Evolutionary conservation across 1,284 basidiomycete genomes (phyloP), one percentile per base, ranked within the genome.

Genomic region (Salmacisia buchloeana): DNA sequence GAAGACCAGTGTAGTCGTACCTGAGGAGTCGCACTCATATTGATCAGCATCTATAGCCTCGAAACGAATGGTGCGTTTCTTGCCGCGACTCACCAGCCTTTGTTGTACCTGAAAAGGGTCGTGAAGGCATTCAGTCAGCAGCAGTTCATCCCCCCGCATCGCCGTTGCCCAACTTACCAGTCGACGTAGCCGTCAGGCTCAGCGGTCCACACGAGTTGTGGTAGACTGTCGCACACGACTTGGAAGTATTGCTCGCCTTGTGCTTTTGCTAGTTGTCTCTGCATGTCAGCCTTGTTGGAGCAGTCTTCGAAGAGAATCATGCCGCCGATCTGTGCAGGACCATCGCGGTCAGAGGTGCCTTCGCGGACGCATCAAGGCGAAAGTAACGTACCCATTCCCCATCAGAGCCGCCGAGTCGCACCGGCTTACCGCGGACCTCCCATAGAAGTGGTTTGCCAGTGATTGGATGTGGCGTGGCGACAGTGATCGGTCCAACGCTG

Each of bases 141-240:
- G 43, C 13, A 1, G 13, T 12, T 25, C 23, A 2, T 2, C 10
- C 18, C 43, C n/a, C n/a, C n/a, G n/a, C n/a, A n/a, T n/a, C n/a
- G n/a, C n/a, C n/a, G 10, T 46, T 21, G 25, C 7, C 13, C 15
- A 6, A 52, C 46, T 52, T 27, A 52, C 73, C 71, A 69, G 43
- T 76, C 70, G 61, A 77, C 75, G 29, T 65, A 69, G 27, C 79
- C 79, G 10, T 75, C 68, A n/a, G 77, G 73, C 13, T 63, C 63
- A 10, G 79, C 78, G 45, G 75, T 76, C 78, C 78, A 80, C 2
- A 80, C 72, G 46, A 81, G 64, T 41, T 80, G 78, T 1, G 80
- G 78, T 64, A 76, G 71, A 29, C 63, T 66, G 64, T 76, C 71
- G 58, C 73, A 74, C 54, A 73, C 69, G 49, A 66, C 68, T 38